Evolutionary conservation across 2,329 filamentous ascomycete species (phyloP).

Genomic region (Uncinocarpus reesii): DNA sequence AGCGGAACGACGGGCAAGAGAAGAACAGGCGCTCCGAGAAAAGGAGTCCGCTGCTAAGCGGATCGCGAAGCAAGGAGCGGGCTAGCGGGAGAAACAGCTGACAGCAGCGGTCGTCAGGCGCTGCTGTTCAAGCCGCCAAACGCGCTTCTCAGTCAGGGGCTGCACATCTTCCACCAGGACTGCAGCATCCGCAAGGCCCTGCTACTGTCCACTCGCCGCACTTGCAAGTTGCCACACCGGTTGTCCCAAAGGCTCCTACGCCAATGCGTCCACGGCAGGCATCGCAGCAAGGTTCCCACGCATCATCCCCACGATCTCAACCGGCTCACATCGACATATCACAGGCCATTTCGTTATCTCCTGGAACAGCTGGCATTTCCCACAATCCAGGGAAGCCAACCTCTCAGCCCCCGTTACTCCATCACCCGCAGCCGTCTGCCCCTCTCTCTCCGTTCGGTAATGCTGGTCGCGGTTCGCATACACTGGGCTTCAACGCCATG

Average conservation of each 20-base stretch:
- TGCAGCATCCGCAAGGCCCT: conserved; percentile 44
- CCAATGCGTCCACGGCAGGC: conserved; percentile 65
- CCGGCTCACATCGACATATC: conserved; percentile 46
- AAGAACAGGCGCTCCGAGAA: conserved; percentile 42
- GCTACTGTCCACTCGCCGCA: conserved; percentile 63
- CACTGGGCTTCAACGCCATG: conserved; percentile 41
- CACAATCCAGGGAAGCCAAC: conserved; percentile 54
- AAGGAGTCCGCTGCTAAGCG: conserved; percentile 43
- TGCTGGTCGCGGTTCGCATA: conserved; percentile 49
- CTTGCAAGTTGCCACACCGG: conserved; percentile 66
- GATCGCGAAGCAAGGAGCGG: conserved; percentile 43
- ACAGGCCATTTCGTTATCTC: conserved; percentile 49
- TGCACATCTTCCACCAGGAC: conserved; percentile 44
- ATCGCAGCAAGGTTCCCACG: conserved; percentile 66
- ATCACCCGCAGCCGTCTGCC: conserved; percentile 50
- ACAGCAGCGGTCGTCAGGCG: conserved; percentile 20
- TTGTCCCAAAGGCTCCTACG: conserved; percentile 69
- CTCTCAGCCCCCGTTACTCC: conserved; percentile 42
- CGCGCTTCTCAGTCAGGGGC: conserved; percentile 52
- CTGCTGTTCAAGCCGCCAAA: conserved; percentile 27
- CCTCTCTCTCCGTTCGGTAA: conserved; percentile 56
- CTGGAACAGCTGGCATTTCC: conserved; percentile 51
- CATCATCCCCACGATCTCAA: conserved; percentile 52
- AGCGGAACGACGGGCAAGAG: conserved; percentile 48
- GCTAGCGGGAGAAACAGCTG: conserved; percentile 34